Evolutionary conservation across 495 filamentous ascomycete species (phyloP), one percentile per base, ranked within the genome.

Genomic region (Neurospora cerealis): DNA sequence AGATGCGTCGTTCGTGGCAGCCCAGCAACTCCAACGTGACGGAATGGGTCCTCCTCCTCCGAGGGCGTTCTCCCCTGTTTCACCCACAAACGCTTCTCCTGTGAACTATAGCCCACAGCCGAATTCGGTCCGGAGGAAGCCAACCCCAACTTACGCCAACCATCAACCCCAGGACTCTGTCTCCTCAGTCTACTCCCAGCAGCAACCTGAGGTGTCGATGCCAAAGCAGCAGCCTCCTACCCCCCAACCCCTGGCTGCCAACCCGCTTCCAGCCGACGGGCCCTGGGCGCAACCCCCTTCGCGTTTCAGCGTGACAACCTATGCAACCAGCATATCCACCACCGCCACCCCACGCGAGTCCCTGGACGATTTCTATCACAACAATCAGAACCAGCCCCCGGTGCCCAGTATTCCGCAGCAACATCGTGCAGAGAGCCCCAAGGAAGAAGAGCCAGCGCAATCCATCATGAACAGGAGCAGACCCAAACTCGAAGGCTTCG

Each of bases 291-390:
- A 91, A 70, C 91, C 89, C 9, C 78, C 80, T 0, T 94, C 91
- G 71, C 91, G 91, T 48, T 93, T 93, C 83, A 93, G 90, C 80
- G 83, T 89, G 69, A 91, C 91, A 19, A 93, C 92, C 4, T 91
- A 91, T 78, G 88, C 89, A n/a, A 85, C 88, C 4, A 86, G 85
- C 21, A 19, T 66, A 34, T 66, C 54, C 24, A 85, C 83, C 40
- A 85, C 84, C 19, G 86, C 84, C 54, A 89, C 90, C 40, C 89
- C 89, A 21, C 85, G 86, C 11, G 86, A 87, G 24, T 87, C 86
- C 39, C 79, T 86, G 40, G 83, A 87, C 69, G 79, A 84, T 38
- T 70, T 71, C 36, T 32, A 73, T 54, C 70, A 78, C 71, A 66
- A 66, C 9, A 9, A 15, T 6, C 62, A 75, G 17, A 79, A 81